These are phyloP conservation scores for Cladochytrium replicatum DNA, from an alignment of 192 early-diverging fungal species.

Conservation along the genomic window DNA sequence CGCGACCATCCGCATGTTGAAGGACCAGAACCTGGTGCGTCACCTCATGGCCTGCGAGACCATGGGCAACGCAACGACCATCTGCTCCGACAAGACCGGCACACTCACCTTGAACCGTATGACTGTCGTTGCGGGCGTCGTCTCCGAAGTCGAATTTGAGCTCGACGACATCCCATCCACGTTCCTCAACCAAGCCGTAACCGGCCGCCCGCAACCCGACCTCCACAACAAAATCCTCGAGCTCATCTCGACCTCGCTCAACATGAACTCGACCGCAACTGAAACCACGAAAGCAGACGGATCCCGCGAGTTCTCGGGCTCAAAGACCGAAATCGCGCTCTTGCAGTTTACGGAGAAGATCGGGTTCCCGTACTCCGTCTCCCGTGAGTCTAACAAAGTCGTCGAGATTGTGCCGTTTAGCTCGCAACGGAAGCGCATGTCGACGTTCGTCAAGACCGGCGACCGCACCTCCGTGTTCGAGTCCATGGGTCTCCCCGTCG, in stretches of 20 bases:
- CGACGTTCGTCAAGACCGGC: slow-evolving; percentile 59
- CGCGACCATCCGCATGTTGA: slow-evolving; percentile 90
- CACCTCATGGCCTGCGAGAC: slow-evolving; percentile 95
- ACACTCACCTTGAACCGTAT: slow-evolving; percentile 96
- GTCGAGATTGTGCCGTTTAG: slow-evolving; percentile 81
- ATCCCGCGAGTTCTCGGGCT: slow-evolving; percentile 55
- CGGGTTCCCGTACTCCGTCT: slow-evolving; percentile 46
- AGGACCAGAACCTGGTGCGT: slow-evolving; percentile 95
- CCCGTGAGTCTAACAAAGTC: slow-evolving; percentile 53
- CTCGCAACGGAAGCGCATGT: slow-evolving; percentile 89
- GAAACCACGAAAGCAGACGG: slow-evolving; percentile 18
- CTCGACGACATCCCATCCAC: slow-evolving; percentile 34
- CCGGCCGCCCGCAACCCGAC: no score
- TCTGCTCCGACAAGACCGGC: slow-evolving; percentile 99
- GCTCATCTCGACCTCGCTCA: slow-evolving; percentile 42
- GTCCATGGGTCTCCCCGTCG: slow-evolving; percentile 4
- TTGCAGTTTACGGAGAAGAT: slow-evolving; percentile 68
- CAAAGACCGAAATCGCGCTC: slow-evolving; percentile 92
- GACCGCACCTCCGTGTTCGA: slow-evolving; percentile 19
- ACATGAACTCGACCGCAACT: slow-evolving; percentile 73
- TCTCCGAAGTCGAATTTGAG: slow-evolving; percentile 60
- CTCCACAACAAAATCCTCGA: slow-evolving; percentile 50
- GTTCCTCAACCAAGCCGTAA: no score
- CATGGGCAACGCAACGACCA: slow-evolving; percentile 94
- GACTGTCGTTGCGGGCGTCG: slow-evolving; percentile 84